These are phyloP conservation scores for Fragilariopsis cylindrus DNA, from an alignment of 108 stramenopile genomes.

Conservation along the genomic window DNA sequence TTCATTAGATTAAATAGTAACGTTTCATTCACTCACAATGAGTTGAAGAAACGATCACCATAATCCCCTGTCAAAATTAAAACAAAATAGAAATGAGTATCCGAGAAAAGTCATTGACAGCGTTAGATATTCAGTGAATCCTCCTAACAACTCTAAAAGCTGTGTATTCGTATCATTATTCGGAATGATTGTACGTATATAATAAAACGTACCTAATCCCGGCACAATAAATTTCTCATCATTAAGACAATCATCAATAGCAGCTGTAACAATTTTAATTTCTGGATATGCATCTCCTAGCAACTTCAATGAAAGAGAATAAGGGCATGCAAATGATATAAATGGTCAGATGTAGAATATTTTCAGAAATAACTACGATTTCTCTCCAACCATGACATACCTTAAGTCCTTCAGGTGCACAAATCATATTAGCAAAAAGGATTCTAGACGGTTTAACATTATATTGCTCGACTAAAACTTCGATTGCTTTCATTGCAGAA, in stretches of 20 bases:
- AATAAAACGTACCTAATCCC: slow-evolving; percentile 92
- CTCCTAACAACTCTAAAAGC: no score
- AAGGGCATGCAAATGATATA: background rate
- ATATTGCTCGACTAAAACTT: slow-evolving; percentile 53
- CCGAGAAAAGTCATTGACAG: no score
- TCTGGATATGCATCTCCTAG: slow-evolving; percentile 39
- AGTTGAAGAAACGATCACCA: slow-evolving; percentile 95
- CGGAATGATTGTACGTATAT: background rate
- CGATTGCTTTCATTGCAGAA: slow-evolving; percentile 82
- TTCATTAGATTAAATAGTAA: background rate
- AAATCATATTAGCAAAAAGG: slow-evolving; percentile 95
- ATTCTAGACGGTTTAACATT: slow-evolving; percentile 70
- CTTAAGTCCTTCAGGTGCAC: slow-evolving; percentile 92
- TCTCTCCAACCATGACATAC: slow-evolving; percentile 39
- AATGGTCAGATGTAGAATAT: background rate
- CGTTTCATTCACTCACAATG: slow-evolving; percentile 28
- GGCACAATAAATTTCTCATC: slow-evolving; percentile 96
- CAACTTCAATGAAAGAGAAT: background rate
- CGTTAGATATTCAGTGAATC: no score
- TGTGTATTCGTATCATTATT: background rate
- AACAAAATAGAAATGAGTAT: background rate
- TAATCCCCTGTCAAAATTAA: slow-evolving; percentile 8
- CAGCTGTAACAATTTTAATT: slow-evolving; percentile 85
- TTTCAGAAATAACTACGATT: slow-evolving; percentile 43
- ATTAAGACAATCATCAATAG: slow-evolving; percentile 90